These are phyloP conservation scores for Creolimax fragrantissima DNA, from an alignment of 78 protist genomes.

Conservation along the genomic window DNA sequence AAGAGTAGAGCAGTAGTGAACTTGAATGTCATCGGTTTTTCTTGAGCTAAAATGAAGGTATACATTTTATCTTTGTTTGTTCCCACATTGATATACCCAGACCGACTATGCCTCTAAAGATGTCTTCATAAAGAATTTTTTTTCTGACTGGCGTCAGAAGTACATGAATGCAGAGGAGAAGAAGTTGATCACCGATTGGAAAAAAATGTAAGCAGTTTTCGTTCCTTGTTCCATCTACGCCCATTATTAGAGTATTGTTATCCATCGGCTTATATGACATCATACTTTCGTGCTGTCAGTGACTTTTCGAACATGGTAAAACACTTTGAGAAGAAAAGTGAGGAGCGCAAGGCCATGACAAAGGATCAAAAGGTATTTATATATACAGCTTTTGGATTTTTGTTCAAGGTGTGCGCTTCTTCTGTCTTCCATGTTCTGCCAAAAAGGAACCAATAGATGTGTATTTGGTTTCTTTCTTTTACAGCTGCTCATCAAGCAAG, in stretches of 20 bases:
- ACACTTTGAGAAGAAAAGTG: conserved; percentile 35
- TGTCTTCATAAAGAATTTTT: conserved; percentile 76
- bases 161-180: conserved; percentile 17
- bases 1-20: too few relatives aligned
- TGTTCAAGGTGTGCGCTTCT: neutral
- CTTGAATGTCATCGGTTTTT: too few relatives aligned
- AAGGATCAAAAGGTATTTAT: conserved; percentile 61
- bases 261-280: too few relatives aligned
- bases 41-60: too few relatives aligned
- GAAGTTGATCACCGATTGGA: conserved; percentile 31
- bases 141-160: conserved; percentile 17
- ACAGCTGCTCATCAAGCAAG: conserved; percentile 25
- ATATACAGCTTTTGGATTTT: neutral
- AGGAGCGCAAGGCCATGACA: conserved; percentile 39
- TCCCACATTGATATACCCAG: neutral
- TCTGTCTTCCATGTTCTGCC: neutral
- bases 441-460: neutral
- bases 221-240: neutral
- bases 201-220: neutral
- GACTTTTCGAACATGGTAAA: conserved; percentile 75
- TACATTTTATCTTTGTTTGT: too few relatives aligned
- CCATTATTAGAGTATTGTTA: neutral
- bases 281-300: conserved; percentile 18
- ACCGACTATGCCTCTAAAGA: conserved; percentile 70
- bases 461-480: neutral